Conservation (phyloP, 495 filamentous ascomycete species). For the Xylaria nigripes region DNA sequence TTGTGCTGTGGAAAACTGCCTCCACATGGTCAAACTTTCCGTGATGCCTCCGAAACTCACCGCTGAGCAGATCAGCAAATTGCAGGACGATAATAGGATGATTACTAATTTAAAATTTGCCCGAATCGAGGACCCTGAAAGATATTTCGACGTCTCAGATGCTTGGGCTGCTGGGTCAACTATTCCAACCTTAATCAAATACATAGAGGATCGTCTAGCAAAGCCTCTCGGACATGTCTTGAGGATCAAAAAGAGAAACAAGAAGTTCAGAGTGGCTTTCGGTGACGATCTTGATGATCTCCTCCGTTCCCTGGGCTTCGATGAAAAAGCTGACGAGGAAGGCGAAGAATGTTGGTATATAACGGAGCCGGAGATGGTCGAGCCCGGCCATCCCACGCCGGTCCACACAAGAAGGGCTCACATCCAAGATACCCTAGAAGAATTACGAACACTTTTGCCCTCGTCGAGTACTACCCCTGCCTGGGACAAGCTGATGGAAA, state of each 20-base stretch:
- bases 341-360: slow-evolving; percentile 23
- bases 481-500: slow-evolving; percentile 15
- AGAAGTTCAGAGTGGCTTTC: slow-evolving; percentile 61
- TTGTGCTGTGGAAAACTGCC: slow-evolving; percentile 53
- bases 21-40: slow-evolving; percentile 46
- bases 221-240: slow-evolving; percentile 14
- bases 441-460: slow-evolving; percentile 13
- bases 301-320: slow-evolving; percentile 57
- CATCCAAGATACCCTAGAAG: slow-evolving; percentile 18
- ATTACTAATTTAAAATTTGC: slow-evolving; percentile 45
- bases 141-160: slow-evolving; percentile 46
- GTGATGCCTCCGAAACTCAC: slow-evolving; percentile 38
- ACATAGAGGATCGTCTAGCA: slow-evolving; percentile 8
- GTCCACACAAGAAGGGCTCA: slow-evolving; percentile 16
- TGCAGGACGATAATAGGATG: slow-evolving; percentile 51
- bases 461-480: slow-evolving; percentile 4
- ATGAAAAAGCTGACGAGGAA: slow-evolving; percentile 20
- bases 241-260: slow-evolving; percentile 62
- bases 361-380: slow-evolving; percentile 6
- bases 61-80: slow-evolving; percentile 30
- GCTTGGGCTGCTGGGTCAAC: slow-evolving; percentile 40
- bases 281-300: slow-evolving; percentile 55
- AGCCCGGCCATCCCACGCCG: neutral
- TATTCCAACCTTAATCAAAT: neutral
- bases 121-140: slow-evolving; percentile 47